Evolutionary conservation across 148 eudicot species (phyloP), one percentile per base, ranked within the genome.

Genomic region (Selenicereus undatus): DNA sequence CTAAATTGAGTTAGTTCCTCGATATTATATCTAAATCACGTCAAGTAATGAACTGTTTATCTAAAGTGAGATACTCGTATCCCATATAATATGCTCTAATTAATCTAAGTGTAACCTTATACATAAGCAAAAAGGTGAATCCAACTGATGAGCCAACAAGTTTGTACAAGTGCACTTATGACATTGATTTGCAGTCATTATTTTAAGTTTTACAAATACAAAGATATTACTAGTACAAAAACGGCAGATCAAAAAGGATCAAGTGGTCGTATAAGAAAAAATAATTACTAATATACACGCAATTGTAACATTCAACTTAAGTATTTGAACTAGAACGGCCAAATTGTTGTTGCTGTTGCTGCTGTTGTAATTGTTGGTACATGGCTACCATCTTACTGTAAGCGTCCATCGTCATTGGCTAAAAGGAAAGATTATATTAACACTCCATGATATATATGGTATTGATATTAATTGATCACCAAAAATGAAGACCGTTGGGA

Each of bases 401-500:
- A 36, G 92, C 90, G 54, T 94, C 97, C 92, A 89, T 88, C 1
- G 90, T 89, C 89, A 88, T 85, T 0, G 98, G 91, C 98, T 93
- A 89, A 86, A 86, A 78, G 16, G 21, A 30, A 78, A 52, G 35
- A 29, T 7, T 22, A 1, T 5, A n/a, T 62, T 9, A n/a, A 8
- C 10, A 60, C 8, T 60, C 12, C 21, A 62, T 22, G 66, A 60
- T 62, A 39, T 39, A 39, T 39, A 39, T 39, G 43, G 8, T 5
- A 4, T 7, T 39, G 43, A 39, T 39, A 13, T 18, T 45, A 10
- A 45, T 45, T 45, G 50, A 45, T 0, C 11, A 45, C 50, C 50
- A 45, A 45, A 45, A 45, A 45, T 10, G 50, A 45, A 45, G 50
- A 45, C 32, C 32, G 32, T 32, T 32, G 2, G 1, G 32, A 32